These are phyloP conservation scores for Acephala macrosclerotiorum DNA, from an alignment of 2,329 filamentous ascomycete species.

Conservation along the genomic window DNA sequence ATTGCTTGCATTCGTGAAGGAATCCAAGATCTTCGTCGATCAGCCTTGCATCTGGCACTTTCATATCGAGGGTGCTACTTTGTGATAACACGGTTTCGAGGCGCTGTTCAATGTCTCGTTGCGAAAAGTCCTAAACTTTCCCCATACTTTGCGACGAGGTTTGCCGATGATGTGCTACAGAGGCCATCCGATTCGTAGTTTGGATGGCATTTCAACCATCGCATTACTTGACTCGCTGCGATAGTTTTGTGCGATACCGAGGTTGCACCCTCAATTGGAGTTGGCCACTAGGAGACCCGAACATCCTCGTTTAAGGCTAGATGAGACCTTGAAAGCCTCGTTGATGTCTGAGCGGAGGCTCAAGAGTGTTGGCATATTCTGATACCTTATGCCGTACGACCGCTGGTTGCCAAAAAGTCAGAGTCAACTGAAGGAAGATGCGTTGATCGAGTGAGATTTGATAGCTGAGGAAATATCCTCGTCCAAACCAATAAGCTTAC, in stretches of 20 bases:
- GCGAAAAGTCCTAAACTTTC: neutral
- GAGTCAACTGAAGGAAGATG: neutral
- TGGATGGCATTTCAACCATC: constrained; percentile 1
- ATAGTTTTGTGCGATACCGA: neutral
- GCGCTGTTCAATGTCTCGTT: neutral
- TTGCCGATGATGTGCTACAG: neutral
- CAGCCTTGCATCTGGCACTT: constrained; percentile 15
- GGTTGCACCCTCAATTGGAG: neutral
- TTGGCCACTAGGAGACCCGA: neutral
- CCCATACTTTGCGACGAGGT: neutral
- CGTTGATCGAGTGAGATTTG: constrained; percentile 5
- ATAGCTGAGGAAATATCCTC: constrained; percentile 10
- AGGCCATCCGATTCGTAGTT: neutral
- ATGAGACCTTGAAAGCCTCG: constrained; percentile 9
- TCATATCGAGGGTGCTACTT: neutral
- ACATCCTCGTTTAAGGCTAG: neutral
- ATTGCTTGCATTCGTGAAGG: constrained; percentile 5
- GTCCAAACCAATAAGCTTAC: constrained; percentile 3
- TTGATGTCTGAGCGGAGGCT: constrained; percentile 11
- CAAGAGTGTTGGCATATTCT: constrained; percentile 2
- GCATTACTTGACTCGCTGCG: neutral
- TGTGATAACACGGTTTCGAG: neutral
- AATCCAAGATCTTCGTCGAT: constrained; percentile 7
- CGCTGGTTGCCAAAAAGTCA: neutral
- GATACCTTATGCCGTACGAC: neutral